These are phyloP conservation scores for Mycena rosella DNA, from an alignment of 768 basidiomycete species.

Conservation along the genomic window DNA sequence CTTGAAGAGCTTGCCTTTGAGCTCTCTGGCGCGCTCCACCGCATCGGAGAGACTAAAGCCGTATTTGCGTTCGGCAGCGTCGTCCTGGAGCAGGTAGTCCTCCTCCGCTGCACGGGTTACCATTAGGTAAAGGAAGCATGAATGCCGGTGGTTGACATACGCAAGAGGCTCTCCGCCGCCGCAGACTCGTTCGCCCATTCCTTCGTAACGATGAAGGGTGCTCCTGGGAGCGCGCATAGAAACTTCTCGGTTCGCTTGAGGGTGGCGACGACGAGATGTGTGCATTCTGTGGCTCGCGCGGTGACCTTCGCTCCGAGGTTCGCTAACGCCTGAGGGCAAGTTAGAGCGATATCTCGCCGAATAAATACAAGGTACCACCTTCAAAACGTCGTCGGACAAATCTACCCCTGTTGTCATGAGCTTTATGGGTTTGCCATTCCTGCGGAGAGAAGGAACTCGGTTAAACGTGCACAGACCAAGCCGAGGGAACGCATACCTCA, in stretches of 20 bases:
- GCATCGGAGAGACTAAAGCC: slow-evolving; percentile 72
- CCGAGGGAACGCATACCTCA: background rate
- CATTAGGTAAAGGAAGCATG: too few species aligned
- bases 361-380: slow-evolving; percentile 54
- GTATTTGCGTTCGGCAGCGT: slow-evolving; percentile 73
- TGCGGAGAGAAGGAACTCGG: background rate
- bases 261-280: slow-evolving; percentile 78
- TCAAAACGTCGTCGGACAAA: slow-evolving; percentile 69
- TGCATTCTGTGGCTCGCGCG: slow-evolving; percentile 75
- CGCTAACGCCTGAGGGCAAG: slow-evolving; percentile 60
- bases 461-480: background rate
- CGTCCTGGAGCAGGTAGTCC: slow-evolving; percentile 71
- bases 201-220: slow-evolving; percentile 71
- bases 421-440: slow-evolving; percentile 50
- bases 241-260: slow-evolving; percentile 92
- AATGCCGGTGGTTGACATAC: slow-evolving; percentile 57
- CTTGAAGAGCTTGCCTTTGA: slow-evolving; percentile 68
- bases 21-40: slow-evolving; percentile 66
- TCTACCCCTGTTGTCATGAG: slow-evolving; percentile 78
- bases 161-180: slow-evolving; percentile 66
- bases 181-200: slow-evolving; percentile 79
- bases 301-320: slow-evolving; percentile 78
- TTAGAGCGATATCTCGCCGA: background rate
- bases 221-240: slow-evolving; percentile 77
- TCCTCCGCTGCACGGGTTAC: slow-evolving; percentile 64